Conservation (phyloP, 768 basidiomycete species). For the Boletus vermiculosoides region DNA sequence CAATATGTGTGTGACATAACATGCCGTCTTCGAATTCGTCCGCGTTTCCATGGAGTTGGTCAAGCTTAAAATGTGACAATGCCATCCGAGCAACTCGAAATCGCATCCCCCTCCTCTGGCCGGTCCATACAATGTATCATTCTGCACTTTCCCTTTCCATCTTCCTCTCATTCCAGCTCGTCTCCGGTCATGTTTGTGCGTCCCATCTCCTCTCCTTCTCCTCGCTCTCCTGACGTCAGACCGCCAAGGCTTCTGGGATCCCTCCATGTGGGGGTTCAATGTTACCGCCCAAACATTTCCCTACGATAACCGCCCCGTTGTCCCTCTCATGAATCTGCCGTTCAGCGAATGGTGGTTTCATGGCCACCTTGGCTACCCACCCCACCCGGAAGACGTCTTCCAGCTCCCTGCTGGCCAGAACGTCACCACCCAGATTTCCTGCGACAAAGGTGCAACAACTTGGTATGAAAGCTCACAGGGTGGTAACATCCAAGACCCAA, state of each 20-base stretch:
- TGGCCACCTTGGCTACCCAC: constrained; percentile 55
- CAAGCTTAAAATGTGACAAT: too few species aligned
- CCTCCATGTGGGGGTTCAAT: constrained; percentile 68
- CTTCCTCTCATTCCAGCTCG: constrained; percentile 7
- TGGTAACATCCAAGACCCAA: constrained; percentile 48
- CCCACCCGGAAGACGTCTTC: constrained; percentile 55
- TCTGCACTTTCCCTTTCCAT: background rate
- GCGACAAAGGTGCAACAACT: constrained; percentile 61
- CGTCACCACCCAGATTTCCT: constrained; percentile 52
- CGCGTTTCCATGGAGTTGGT: background rate
- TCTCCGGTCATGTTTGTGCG: constrained; percentile 20
- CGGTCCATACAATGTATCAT: constrained; percentile 18
- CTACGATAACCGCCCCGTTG: constrained; percentile 65
- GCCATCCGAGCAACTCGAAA: background rate
- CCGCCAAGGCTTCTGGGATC: constrained; percentile 47
- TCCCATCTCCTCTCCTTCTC: background rate
- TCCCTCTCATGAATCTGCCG: constrained; percentile 36
- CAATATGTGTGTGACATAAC: too few species aligned
- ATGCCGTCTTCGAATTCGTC: too few species aligned
- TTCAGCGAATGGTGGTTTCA: constrained; percentile 62
- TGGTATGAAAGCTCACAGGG: constrained; percentile 53
- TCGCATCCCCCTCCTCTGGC: constrained; percentile 11
- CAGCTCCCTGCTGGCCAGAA: constrained; percentile 57
- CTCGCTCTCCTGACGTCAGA: background rate
- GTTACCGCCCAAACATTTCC: constrained; percentile 52